A percentile compares a stretch with the other conserved stretches of the same genome.
Conservation (phyloP, 495 filamentous ascomycete genomes). For the Cercophora sp. region DNA sequence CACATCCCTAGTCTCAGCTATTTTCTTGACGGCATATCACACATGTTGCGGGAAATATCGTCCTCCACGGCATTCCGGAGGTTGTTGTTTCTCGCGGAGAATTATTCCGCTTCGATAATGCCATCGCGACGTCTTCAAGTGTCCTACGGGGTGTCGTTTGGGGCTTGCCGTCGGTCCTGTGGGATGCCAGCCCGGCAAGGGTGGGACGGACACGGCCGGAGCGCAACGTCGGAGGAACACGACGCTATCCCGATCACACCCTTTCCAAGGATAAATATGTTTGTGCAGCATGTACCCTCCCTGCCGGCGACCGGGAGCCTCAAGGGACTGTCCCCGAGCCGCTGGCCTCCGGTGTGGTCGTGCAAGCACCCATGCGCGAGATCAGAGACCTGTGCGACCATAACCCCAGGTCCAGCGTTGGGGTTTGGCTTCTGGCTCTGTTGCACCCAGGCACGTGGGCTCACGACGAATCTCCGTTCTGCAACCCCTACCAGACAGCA, state of each 20-base stretch:
- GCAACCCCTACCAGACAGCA: no score
- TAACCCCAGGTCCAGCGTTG: background rate
- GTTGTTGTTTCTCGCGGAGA: background rate
- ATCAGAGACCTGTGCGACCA: conserved; percentile 1
- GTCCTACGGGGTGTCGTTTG: background rate
- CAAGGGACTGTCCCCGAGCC: background rate
- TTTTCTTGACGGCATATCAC: no score
- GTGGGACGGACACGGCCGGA: background rate
- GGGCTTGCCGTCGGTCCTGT: background rate
- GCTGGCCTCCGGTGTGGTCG: background rate
- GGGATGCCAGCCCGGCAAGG: background rate
- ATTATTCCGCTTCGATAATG: background rate
- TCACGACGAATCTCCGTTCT: no score
- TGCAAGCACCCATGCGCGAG: conserved; percentile 2
- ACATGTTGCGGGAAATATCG: conserved; percentile 3
- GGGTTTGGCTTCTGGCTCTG: background rate
- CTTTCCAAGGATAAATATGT: background rate
- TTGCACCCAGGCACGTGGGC: background rate
- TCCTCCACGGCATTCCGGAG: background rate
- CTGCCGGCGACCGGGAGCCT: background rate
- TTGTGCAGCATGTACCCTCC: background rate
- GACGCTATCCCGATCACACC: background rate
- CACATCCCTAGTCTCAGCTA: no score
- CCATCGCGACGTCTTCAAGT: background rate
- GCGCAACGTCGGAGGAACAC: background rate